phyloP scores from a whole-genome alignment of 2,329 filamentous ascomycete genomes.

The Cyclaneusma minus region DNA sequence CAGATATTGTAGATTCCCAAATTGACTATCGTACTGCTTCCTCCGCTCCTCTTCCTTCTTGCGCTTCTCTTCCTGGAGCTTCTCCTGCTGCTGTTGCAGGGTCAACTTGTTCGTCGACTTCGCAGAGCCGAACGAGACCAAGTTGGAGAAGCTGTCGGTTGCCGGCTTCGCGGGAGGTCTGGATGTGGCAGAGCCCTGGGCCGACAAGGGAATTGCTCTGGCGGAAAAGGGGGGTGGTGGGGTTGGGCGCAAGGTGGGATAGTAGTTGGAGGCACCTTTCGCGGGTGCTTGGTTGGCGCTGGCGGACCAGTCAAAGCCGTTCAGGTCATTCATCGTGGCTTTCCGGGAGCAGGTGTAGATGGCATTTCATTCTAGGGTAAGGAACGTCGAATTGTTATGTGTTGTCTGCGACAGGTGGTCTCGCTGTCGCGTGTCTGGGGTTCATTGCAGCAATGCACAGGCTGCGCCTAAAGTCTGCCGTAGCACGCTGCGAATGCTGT shows the following conservation, averaged over 20 bases:
- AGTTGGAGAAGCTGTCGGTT: slow-evolving; percentile 62
- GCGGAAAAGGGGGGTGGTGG: slow-evolving; percentile 28
- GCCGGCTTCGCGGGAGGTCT: slow-evolving; percentile 19
- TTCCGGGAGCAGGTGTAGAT: no score
- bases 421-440: no score
- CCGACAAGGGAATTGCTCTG: slow-evolving; percentile 18
- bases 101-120: slow-evolving; percentile 51
- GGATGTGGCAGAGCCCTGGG: slow-evolving; percentile 27
- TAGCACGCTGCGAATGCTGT: no score
- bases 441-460: no score
- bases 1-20: slow-evolving; percentile 63
- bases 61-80: slow-evolving; percentile 46
- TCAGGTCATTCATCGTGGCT: slow-evolving; percentile 47
- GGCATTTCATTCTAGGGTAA: no score
- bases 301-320: slow-evolving; percentile 42
- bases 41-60: slow-evolving; percentile 61
- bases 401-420: no score
- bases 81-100: slow-evolving; percentile 62
- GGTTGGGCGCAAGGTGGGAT: slow-evolving; percentile 35
- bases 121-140: slow-evolving; percentile 46
- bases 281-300: slow-evolving; percentile 25
- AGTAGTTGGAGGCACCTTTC: slow-evolving; percentile 27
- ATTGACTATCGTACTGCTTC: slow-evolving; percentile 59
- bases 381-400: no score
- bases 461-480: no score